Base-by-base conservation (phyloP, 163 green algal species). In the Volvox carteri region DNA sequence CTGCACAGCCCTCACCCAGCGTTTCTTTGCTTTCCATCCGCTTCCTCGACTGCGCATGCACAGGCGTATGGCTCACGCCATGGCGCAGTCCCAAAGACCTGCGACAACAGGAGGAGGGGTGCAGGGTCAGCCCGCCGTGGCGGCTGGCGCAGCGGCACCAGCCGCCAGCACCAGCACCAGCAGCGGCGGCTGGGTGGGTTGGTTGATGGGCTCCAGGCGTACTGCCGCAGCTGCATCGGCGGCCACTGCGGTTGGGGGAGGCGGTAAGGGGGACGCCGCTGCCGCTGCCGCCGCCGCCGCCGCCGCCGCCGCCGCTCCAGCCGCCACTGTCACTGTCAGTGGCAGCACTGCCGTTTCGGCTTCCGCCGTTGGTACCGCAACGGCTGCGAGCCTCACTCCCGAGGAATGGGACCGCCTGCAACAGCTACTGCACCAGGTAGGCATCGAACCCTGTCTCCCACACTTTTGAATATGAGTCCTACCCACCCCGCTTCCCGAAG, bases 401-500 rank as follows among this genome's bases (percentile, higher is more conserved):
- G 95, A 96, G 58, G 96, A 98, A 75, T 96, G 95, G 87, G 81
- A 75, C 30, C 92, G 90, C 35, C 90, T 98, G 44, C 75, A 96
- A 70, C 92, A 97, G 68, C 75, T 98, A 33, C 88, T 98, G 58
- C 91, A 97, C 89, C 93, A 97, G 85, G 96, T 96, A 23, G 7
- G 42, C 9, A n/a, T n/a, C n/a, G n/a, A n/a, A n/a, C n/a, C n/a
- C n/a, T n/a, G n/a, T n/a, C n/a, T n/a, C n/a, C n/a, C n/a, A n/a
- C n/a, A n/a, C n/a, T n/a, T n/a, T n/a, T n/a, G n/a, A n/a, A n/a
- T n/a, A n/a, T n/a, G n/a, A n/a, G n/a, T n/a, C n/a, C n/a, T n/a
- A n/a, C n/a, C n/a, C n/a, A n/a, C n/a, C n/a, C n/a, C n/a, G n/a
- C n/a, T n/a, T n/a, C n/a, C n/a, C n/a, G n/a, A n/a, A n/a, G n/a